phyloP scores from a whole-genome alignment of 768 basidiomycete genomes.

The Tubosaeta sp. region DNA sequence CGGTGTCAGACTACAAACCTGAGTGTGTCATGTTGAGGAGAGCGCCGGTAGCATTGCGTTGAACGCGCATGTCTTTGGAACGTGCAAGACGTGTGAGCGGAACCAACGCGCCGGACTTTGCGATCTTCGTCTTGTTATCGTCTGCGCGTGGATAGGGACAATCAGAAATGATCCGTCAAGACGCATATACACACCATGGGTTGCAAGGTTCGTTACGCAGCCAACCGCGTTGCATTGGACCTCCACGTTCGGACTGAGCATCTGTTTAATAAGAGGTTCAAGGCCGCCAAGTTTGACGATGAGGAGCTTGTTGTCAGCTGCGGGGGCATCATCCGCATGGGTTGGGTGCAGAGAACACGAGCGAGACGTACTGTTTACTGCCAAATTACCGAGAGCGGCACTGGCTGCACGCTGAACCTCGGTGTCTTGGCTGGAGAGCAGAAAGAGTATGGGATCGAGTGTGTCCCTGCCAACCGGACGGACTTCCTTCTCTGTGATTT shows the following conservation, averaged over 20 bases:
- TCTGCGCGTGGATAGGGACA: conserved; percentile 45
- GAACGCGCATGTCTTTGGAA: conserved; percentile 99
- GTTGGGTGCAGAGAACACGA: conserved; percentile 12
- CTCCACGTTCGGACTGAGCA: conserved; percentile 98
- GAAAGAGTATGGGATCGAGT: conserved; percentile 95
- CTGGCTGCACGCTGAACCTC: conserved; percentile 98
- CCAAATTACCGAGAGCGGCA: conserved; percentile 95
- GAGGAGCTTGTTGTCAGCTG: conserved; percentile 98
- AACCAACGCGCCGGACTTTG: conserved; percentile 97
- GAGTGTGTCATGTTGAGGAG: conserved; percentile 99
- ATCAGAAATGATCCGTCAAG: conserved; percentile 1
- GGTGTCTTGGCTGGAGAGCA: conserved; percentile 95
- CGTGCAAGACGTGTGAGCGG: conserved; percentile 93
- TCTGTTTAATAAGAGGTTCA: conserved; percentile 96
- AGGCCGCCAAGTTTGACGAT: conserved; percentile 97
- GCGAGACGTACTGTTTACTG: conserved; percentile 84
- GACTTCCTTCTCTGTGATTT: conserved; percentile 99
- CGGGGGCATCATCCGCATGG: conserved; percentile 8
- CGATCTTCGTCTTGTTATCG: conserved; percentile 99
- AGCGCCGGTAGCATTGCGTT: conserved; percentile 97
- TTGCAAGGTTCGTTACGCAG: conserved; percentile 97
- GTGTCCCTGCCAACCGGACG: conserved; percentile 95
- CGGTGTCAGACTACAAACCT: conserved; percentile 45
- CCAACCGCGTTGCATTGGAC: conserved; percentile 99
- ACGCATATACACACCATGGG: conserved; percentile 67